Percentiles rank a stretch among this genome's conserved stretches.
These are phyloP conservation scores for Passalora sequoiae DNA, from an alignment of 2,329 filamentous ascomycete species.

Conservation along the genomic window DNA sequence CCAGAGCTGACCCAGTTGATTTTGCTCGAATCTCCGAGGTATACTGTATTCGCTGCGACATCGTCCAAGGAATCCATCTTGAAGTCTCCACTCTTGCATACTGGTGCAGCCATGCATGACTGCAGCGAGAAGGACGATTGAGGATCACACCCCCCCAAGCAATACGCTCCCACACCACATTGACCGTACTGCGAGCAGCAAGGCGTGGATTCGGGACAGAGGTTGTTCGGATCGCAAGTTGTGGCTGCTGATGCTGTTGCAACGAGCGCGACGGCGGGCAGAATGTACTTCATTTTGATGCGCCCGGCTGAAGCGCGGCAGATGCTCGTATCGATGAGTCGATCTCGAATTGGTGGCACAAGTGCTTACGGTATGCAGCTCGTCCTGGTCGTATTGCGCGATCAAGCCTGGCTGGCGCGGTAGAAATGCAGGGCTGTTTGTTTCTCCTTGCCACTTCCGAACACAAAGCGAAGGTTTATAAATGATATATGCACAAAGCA, in stretches of 20 bases:
- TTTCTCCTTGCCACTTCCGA: not conserved
- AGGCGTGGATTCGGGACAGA: conserved; percentile 31
- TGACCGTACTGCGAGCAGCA: conserved; percentile 65
- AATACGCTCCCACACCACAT: conserved; percentile 91
- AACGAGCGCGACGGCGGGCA: conserved; percentile 29
- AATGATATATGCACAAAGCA: conserved; percentile 1
- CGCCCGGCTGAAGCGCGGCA: not conserved
- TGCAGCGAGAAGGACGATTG: conserved; percentile 75
- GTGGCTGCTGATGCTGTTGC: conserved; percentile 26
- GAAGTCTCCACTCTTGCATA: conserved; percentile 71
- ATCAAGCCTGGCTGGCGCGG: not conserved
- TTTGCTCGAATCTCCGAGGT: conserved; percentile 74
- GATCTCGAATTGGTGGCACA: conserved; percentile 3
- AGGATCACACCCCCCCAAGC: conserved; percentile 90
- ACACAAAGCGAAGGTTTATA: not conserved
- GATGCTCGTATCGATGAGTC: not conserved
- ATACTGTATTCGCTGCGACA: conserved; percentile 68
- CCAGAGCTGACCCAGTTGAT: conserved; percentile 89
- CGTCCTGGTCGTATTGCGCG: not conserved
- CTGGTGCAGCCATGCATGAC: conserved; percentile 76
- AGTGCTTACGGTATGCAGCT: not conserved
- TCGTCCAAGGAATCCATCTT: conserved; percentile 67
- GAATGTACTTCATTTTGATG: conserved; percentile 1
- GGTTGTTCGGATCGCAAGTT: conserved; percentile 30
- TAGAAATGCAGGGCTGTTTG: not conserved